Percentiles rank a stretch among this genome's conserved stretches.
These are phyloP conservation scores for Malus hybrid DNA, from an alignment of 331 rosid genomes.

Conservation along the genomic window DNA sequence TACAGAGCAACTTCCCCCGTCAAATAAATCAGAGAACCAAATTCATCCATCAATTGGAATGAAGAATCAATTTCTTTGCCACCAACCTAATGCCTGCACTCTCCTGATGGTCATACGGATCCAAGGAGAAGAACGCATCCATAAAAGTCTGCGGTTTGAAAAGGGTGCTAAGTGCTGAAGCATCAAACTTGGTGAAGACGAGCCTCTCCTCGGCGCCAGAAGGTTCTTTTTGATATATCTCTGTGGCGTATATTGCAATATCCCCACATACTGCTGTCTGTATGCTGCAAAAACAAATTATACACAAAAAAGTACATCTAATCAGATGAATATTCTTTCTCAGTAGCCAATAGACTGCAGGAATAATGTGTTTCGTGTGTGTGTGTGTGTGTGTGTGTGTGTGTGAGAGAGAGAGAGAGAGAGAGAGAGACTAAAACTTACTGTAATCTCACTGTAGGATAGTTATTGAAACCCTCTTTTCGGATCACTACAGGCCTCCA, in stretches of 20 bases:
- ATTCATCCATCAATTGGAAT: conserved; percentile 26
- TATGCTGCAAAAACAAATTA: conserved; percentile 51
- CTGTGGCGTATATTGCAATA: conserved; percentile 57
- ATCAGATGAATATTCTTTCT: background rate
- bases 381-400: background rate
- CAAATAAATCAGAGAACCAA: conserved; percentile 4
- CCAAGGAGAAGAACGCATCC: conserved; percentile 78
- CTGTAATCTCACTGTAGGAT: conserved; percentile 85
- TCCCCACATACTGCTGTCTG: conserved; percentile 48
- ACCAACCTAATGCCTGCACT: conserved; percentile 81
- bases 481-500: conserved; percentile 72
- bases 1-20: background rate
- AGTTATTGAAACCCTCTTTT: conserved; percentile 63
- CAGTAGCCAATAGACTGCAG: background rate
- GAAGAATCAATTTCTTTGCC: conserved; percentile 63
- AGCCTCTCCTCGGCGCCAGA: conserved; percentile 47
- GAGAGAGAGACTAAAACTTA: conserved; percentile 38
- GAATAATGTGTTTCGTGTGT: background rate
- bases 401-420: background rate
- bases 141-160: conserved; percentile 48
- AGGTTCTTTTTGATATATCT: conserved; percentile 66
- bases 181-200: conserved; percentile 56
- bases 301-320: background rate
- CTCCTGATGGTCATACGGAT: conserved; percentile 71
- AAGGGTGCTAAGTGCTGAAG: conserved; percentile 56